Conservation (phyloP, 2,329 filamentous ascomycete genomes). For the Trichoderma koningii region DNA sequence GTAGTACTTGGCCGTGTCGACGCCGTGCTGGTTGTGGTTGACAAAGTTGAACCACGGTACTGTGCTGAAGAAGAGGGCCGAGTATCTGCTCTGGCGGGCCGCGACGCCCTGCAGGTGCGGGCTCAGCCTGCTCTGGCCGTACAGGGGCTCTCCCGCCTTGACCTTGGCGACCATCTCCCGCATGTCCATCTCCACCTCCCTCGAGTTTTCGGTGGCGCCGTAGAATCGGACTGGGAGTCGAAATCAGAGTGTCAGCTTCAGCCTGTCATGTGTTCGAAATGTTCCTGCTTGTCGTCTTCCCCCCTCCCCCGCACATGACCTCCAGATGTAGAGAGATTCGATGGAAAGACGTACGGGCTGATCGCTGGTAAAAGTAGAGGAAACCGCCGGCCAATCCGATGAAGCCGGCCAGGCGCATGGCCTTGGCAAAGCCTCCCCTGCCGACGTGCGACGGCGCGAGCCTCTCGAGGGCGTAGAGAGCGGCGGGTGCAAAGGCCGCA, state of each 20-base stretch:
- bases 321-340: not conserved
- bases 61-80: constrained; percentile 77
- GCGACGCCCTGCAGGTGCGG: constrained; percentile 94
- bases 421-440: constrained; percentile 76
- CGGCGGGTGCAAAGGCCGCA: constrained; percentile 70
- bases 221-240: constrained; percentile 79
- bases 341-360: constrained; percentile 65
- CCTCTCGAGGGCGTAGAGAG: constrained; percentile 79
- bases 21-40: constrained; percentile 92
- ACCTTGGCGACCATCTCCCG: constrained; percentile 96
- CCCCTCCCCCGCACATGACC: not conserved
- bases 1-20: constrained; percentile 99
- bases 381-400: constrained; percentile 78
- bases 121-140: constrained; percentile 75
- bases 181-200: constrained; percentile 96
- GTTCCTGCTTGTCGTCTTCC: too few relatives aligned
- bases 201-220: constrained; percentile 86
- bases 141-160: constrained; percentile 86
- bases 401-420: constrained; percentile 76
- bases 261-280: too few relatives aligned
- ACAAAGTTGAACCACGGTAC: constrained; percentile 98
- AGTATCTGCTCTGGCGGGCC: constrained; percentile 88
- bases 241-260: not conserved
- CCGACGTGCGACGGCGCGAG: constrained; percentile 83
- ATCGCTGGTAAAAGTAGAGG: constrained; percentile 81